These are phyloP conservation scores for Aspergillus fumigatiaffinis DNA, from an alignment of 2,329 filamentous ascomycete species.

Conservation along the genomic window DNA sequence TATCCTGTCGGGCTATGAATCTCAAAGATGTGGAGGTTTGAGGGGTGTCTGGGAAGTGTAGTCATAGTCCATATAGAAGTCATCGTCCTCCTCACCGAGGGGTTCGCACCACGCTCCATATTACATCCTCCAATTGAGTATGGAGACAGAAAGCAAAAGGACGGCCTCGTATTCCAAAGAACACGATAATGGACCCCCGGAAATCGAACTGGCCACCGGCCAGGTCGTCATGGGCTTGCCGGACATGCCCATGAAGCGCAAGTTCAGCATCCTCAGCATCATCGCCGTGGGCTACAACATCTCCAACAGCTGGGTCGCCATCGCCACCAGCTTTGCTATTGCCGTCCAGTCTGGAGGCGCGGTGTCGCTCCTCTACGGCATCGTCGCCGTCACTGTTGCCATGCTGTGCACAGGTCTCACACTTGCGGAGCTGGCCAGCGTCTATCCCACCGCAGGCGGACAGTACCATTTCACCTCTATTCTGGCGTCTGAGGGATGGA, in stretches of 20 bases:
- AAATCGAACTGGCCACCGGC: conserved; percentile 17
- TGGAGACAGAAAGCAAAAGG: not conserved
- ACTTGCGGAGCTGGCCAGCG: conserved; percentile 25
- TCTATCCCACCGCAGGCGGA: conserved; percentile 28
- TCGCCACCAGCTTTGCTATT: conserved; percentile 22
- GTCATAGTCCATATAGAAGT: not conserved
- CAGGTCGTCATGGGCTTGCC: conserved; percentile 16
- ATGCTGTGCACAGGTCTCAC: conserved; percentile 21
- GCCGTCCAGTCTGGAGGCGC: conserved; percentile 21
- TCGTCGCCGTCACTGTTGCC: conserved; percentile 16
- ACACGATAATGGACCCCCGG: not conserved
- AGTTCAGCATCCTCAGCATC: conserved; percentile 21
- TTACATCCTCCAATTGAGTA: not conserved
- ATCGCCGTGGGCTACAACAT: conserved; percentile 23
- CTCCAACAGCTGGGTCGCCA: conserved; percentile 23
- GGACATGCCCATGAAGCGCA: conserved; percentile 19
- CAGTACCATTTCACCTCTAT: conserved; percentile 29
- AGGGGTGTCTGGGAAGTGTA: not conserved
- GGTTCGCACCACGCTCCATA: not conserved
- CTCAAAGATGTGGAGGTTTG: not conserved
- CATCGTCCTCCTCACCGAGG: not conserved
- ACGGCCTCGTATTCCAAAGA: not conserved
- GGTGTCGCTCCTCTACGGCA: conserved; percentile 19
- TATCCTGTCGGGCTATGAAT: not conserved
- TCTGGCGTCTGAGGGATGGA: conserved; percentile 21